These are phyloP conservation scores for Brasenia schreberi DNA, from an alignment of 164 flowering plant species.

Conservation along the genomic window DNA sequence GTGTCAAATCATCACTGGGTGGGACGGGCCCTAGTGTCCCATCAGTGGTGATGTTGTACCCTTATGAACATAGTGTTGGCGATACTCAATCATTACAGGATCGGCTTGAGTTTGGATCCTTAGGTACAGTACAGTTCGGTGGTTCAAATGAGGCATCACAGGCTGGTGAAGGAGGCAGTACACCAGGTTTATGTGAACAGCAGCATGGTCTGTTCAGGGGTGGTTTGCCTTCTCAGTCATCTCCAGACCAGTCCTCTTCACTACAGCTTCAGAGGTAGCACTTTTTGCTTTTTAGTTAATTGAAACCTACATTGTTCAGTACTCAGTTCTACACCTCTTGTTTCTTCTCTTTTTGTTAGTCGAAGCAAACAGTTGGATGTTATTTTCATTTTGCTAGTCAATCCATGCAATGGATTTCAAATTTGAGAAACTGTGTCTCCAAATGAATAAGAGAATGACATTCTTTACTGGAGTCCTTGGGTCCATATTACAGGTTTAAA, in stretches of 20 bases:
- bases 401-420: too few relatives aligned
- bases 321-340: too few relatives aligned
- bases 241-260: slow-evolving; percentile 72
- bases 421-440: too few relatives aligned
- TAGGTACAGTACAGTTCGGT: slow-evolving; percentile 52
- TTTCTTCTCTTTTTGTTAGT: too few relatives aligned
- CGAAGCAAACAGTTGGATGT: too few relatives aligned
- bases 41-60: slow-evolving; percentile 68
- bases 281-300: too few relatives aligned
- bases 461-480: too few relatives aligned
- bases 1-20: slow-evolving; percentile 20
- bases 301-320: too few relatives aligned
- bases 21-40: slow-evolving; percentile 42
- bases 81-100: slow-evolving; percentile 38
- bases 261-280: slow-evolving; percentile 52
- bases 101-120: slow-evolving; percentile 83
- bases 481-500: too few relatives aligned
- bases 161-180: slow-evolving; percentile 24
- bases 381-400: too few relatives aligned
- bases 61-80: slow-evolving; percentile 52
- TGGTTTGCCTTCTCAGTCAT: slow-evolving; percentile 34
- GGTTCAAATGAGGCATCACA: slow-evolving; percentile 34
- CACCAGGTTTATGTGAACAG: slow-evolving; percentile 36
- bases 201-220: slow-evolving; percentile 32
- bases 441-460: too few relatives aligned